Evolutionary conservation across 305 asterid genomes (phyloP).

Genomic region (Fraxinus albicans): DNA sequence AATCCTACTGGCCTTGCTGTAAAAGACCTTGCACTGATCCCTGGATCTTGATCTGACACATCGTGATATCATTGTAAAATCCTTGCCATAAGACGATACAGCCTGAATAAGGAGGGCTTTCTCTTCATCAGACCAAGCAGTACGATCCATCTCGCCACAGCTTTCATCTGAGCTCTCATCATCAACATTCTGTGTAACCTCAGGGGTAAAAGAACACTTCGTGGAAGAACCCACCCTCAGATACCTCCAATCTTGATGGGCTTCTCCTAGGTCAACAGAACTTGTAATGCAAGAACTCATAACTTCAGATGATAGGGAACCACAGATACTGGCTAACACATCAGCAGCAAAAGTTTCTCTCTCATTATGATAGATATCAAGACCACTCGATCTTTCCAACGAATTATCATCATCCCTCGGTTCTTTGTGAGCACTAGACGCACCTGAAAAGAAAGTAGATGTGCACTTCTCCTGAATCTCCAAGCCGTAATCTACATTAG

Average conservation of each 20-base stretch:
- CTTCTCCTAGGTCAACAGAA: conserved; percentile 75
- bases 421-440: conserved; percentile 34
- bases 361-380: conserved; percentile 56
- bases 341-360: conserved; percentile 86
- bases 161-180: conserved; percentile 93
- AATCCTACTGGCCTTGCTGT: conserved; percentile 80
- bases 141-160: conserved; percentile 72
- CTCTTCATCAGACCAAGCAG: conserved; percentile 98
- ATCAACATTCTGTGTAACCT: conserved; percentile 57
- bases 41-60: conserved; percentile 63
- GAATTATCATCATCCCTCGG: conserved; percentile 38
- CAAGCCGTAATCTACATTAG: conserved; percentile 43
- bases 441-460: conserved; percentile 42
- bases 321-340: conserved; percentile 93
- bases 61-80: conserved; percentile 67
- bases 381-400: conserved; percentile 52
- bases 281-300: conserved; percentile 93
- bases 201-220: conserved; percentile 65
- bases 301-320: conserved; percentile 92
- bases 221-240: conserved; percentile 49
- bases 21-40: conserved; percentile 86
- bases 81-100: conserved; percentile 72
- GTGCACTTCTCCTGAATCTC: conserved; percentile 51
- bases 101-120: conserved; percentile 69
- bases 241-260: conserved; percentile 56